These are phyloP conservation scores for Candida endomychidarum DNA, from an alignment of 805 yeast species.

Conservation along the genomic window DNA sequence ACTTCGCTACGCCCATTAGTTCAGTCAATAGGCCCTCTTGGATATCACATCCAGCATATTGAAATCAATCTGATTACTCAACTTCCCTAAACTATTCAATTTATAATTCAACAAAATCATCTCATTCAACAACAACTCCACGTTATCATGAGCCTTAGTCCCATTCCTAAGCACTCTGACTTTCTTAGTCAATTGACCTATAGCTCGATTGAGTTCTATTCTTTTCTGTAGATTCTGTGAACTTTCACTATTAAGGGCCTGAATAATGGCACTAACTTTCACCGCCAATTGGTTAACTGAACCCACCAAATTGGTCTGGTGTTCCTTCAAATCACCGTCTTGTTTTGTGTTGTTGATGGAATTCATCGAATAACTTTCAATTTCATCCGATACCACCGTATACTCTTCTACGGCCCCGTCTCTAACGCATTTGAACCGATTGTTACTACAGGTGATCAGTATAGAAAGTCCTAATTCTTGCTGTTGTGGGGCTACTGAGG, in stretches of 20 bases:
- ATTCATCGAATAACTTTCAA: slow-evolving; percentile 33
- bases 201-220: slow-evolving; percentile 22
- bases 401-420: slow-evolving; percentile 13
- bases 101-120: slow-evolving; percentile 33
- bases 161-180: slow-evolving; percentile 11
- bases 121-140: slow-evolving; percentile 25
- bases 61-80: slow-evolving; percentile 13
- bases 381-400: slow-evolving; percentile 25
- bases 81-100: slow-evolving; percentile 22
- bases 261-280: slow-evolving; percentile 24
- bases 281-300: slow-evolving; percentile 23
- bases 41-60: slow-evolving; percentile 7
- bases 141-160: background rate
- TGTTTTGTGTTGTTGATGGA: slow-evolving; percentile 29
- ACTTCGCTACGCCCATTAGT: no score
- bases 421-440: slow-evolving; percentile 6
- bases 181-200: slow-evolving; percentile 25
- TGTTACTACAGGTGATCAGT: background rate
- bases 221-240: slow-evolving; percentile 5
- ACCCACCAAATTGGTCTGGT: slow-evolving; percentile 2
- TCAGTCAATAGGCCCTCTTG: background rate
- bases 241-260: slow-evolving; percentile 10
- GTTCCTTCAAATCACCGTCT: slow-evolving; percentile 18
- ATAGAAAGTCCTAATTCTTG: slow-evolving; percentile 7
- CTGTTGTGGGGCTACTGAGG: background rate